phyloP scores from a whole-genome alignment of 2,329 filamentous ascomycete genomes.

The Davidsoniella virescens region DNA sequence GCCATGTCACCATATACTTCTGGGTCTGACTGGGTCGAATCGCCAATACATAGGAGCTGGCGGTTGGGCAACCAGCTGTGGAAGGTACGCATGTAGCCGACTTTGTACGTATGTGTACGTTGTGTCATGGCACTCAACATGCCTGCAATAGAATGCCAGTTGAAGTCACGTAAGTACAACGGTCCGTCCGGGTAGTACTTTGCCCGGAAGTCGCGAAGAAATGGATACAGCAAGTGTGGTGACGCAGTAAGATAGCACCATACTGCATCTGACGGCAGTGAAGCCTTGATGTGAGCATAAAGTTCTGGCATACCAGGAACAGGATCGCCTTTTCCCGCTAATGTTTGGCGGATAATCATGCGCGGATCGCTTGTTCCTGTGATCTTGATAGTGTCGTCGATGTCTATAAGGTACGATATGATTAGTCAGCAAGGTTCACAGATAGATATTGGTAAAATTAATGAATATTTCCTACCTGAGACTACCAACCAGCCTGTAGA shows the following conservation, averaged over 20 bases:
- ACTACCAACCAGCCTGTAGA: conserved; percentile 72
- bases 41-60: conserved; percentile 71
- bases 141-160: conserved; percentile 70
- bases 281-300: conserved; percentile 47
- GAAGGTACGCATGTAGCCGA: conserved; percentile 61
- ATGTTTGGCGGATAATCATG: conserved; percentile 71
- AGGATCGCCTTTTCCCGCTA: conserved; percentile 56
- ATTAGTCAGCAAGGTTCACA: background rate
- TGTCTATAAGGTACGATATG: conserved; percentile 34
- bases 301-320: conserved; percentile 72
- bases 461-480: conserved; percentile 34
- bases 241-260: conserved; percentile 93
- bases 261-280: conserved; percentile 42
- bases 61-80: conserved; percentile 61
- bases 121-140: conserved; percentile 64
- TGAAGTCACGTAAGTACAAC: conserved; percentile 68
- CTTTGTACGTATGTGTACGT: conserved; percentile 75
- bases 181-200: conserved; percentile 60
- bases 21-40: conserved; percentile 82
- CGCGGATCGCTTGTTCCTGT: conserved; percentile 67
- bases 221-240: conserved; percentile 85
- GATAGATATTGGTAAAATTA: conserved; percentile 13
- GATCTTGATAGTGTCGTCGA: conserved; percentile 92
- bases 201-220: conserved; percentile 60
- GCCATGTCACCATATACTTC: conserved; percentile 75